Conservation (phyloP, 2,329 filamentous ascomycete species). For the Colletotrichum neosansevieriae region DNA sequence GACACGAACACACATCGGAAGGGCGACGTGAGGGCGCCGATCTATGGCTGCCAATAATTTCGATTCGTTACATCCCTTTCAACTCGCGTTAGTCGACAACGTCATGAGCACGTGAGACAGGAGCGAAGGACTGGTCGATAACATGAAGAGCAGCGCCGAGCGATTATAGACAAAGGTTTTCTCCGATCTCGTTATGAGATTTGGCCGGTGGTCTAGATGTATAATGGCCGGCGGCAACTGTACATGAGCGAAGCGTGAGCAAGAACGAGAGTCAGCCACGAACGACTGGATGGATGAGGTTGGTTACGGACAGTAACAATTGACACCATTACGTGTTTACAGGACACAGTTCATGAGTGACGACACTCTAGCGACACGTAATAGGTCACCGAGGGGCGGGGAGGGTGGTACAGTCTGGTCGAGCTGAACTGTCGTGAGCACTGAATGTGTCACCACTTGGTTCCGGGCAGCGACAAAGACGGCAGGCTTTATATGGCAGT, state of each 20-base stretch:
- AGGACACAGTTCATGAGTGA: constrained; percentile 10
- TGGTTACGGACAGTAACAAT: constrained; percentile 26
- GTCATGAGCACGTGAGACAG: not conserved
- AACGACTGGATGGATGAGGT: constrained; percentile 1
- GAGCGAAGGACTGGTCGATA: not conserved
- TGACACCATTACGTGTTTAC: constrained; percentile 11
- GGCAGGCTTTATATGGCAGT: not conserved
- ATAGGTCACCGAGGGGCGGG: not conserved
- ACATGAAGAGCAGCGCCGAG: not conserved
- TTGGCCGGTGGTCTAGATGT: not conserved
- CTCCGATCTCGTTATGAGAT: not conserved
- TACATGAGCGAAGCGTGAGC: constrained; percentile 23
- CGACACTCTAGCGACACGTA: constrained; percentile 11
- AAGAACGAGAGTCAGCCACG: not conserved
- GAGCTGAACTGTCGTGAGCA: constrained; percentile 16
- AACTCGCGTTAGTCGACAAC: not conserved
- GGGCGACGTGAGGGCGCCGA: constrained; percentile 13
- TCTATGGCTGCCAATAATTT: constrained; percentile 18
- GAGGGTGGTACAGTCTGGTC: constrained; percentile 10
- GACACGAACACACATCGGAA: constrained; percentile 27
- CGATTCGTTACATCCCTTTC: constrained; percentile 8
- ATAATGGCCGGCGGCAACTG: constrained; percentile 26
- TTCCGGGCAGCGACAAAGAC: not conserved
- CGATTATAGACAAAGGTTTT: not conserved
- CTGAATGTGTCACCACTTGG: constrained; percentile 15